Evolutionary conservation across 192 early-diverging fungal species (phyloP).

Genomic region (Anaeromyces robustus): DNA sequence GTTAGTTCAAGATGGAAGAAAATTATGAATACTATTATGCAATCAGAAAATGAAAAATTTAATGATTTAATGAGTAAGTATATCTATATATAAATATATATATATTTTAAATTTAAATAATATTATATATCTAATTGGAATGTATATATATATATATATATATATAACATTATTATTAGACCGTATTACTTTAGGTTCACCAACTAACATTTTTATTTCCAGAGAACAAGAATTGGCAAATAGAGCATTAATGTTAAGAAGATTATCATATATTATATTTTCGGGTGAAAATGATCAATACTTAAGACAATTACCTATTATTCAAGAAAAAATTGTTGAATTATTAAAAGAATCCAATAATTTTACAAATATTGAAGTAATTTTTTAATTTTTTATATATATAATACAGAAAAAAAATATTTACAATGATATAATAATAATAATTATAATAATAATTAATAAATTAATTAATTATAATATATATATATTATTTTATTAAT

Average conservation of each 20-base stretch:
- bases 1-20: slow-evolving; percentile 43
- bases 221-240: slow-evolving; percentile 60
- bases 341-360: slow-evolving; percentile 55
- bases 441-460: no score
- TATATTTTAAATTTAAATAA: no score
- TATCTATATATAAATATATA: no score
- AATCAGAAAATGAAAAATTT: slow-evolving; percentile 61
- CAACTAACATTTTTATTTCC: slow-evolving; percentile 62
- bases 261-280: slow-evolving; percentile 66
- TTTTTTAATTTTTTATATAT: not conserved
- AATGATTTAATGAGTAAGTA: slow-evolving; percentile 43
- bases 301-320: slow-evolving; percentile 51
- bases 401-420: no score
- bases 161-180: not conserved
- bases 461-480: no score
- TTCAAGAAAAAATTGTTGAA: slow-evolving; percentile 81
- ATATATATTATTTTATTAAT: not conserved
- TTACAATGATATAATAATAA: no score
- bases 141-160: no score
- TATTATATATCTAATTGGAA: no score
- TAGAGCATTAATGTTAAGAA: slow-evolving; percentile 49
- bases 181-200: slow-evolving; percentile 53
- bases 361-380: slow-evolving; percentile 50
- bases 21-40: slow-evolving; percentile 53
- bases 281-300: slow-evolving; percentile 62